phyloP scores from a whole-genome alignment of 2,329 filamentous ascomycete species.

The Penicillium sp. region DNA sequence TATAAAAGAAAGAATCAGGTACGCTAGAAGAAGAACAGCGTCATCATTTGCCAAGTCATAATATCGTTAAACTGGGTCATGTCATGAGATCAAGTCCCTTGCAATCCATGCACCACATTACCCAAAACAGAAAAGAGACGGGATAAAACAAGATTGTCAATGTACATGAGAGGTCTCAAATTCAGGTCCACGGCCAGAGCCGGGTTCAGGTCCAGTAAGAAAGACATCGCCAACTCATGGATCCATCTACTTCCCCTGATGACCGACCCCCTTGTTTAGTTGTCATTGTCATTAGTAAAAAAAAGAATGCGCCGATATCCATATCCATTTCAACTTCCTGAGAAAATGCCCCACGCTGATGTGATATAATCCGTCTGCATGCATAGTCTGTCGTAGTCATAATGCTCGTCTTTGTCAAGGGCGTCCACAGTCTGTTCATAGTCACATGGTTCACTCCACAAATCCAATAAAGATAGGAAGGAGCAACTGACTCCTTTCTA shows the following conservation, averaged over 20 bases:
- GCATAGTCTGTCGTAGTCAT: neutral
- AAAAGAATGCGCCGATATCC: neutral
- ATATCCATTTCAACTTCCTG: no score
- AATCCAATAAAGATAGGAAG: neutral
- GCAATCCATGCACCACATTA: neutral
- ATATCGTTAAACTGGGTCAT: neutral
- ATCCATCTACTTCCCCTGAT: conserved; percentile 6
- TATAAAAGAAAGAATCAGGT: neutral
- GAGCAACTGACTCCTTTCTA: neutral
- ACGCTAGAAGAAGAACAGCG: neutral
- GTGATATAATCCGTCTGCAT: neutral
- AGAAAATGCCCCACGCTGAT: neutral
- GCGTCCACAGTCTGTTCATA: neutral
- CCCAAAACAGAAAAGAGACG: neutral
- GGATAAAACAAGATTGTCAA: neutral
- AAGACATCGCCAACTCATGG: conserved; percentile 10
- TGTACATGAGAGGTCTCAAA: neutral
- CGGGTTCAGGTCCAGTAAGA: neutral
- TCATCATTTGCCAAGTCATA: conserved; percentile 6
- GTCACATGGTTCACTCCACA: neutral
- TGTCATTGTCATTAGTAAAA: neutral
- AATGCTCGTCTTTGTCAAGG: neutral
- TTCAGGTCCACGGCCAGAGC: neutral
- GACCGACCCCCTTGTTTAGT: no score
- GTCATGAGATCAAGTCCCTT: neutral